Base-by-base conservation (phyloP, 2,329 filamentous ascomycete genomes). In the Claviceps cyperi region DNA sequence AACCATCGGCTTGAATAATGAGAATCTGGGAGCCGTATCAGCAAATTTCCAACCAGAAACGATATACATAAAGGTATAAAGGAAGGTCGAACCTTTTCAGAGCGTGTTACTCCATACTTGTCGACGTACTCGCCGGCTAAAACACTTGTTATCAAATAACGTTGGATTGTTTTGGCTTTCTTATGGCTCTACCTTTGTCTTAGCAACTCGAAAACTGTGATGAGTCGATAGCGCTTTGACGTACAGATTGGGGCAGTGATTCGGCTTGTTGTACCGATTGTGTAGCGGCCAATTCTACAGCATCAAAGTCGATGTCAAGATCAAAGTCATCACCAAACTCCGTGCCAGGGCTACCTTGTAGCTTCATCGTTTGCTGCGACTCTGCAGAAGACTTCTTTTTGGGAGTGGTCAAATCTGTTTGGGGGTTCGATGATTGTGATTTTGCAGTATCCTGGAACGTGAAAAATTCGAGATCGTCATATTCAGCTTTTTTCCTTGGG, bases 91-190 rank as follows among this genome's bases (percentile, higher is more conserved):
- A 90, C 88, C 78, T 92, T 90, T 65, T 94, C 84, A 43, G 72
- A 72, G 47, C 72, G 73, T 47, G 69, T 65, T 55, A 76, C 72
- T 43, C 83, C 81, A 56, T 73, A 75, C 21, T 76, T 71, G 64
- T 83, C 79, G 52, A 71, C 69, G 64, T 86, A 94, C 44, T 81
- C 74, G 57, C 77, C 78, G 53, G 86, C 78, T 53, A 84, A 69
- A 56, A 90, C 78, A 61, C 83, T 80, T 56, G 82, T 84, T 58
- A 96, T 77, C 55, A 90, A 72, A 68, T 94, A 95, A 57, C 91
- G 83, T 67, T 94, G 88, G 60, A 94, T 94, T 46, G 83, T 79
- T 69, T 80, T 83, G 58, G 75, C 70, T 64, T 82, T 84, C 63
- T 75, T 70, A 63, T 72, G 77, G 68, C 76, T 79, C 84, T 85